Base-by-base conservation (phyloP, 129 eudicot species). In the Calendula officinalis region DNA sequence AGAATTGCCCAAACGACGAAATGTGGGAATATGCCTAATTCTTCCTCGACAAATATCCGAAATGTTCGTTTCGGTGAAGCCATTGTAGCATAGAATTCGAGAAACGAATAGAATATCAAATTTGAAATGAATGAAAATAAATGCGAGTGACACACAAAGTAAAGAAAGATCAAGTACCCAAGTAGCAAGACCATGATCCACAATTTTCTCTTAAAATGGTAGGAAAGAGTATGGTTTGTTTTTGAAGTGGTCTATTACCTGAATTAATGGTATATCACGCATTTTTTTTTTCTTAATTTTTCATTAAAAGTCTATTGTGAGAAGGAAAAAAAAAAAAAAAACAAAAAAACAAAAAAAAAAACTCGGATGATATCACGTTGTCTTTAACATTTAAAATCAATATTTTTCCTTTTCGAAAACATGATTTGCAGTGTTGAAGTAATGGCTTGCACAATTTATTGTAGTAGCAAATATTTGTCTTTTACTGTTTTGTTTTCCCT, bases 1-100 rank as follows among this genome's bases (percentile, higher is more conserved):
- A 91, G 81, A 54, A 82, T 8, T 12, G 82, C 94, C 67, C 83
- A 87, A 11, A 82, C 77, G 12, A 87, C 51, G 55, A 91, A 84
- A 49, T 82, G 78, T 33, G 90, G 83, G 41, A 87, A 37, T 35
- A 45, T 77, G 46, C 97, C 94, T 22, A 87, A 40, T 55, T 84
- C 80, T 58, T 84, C 58, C 52, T 87, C 94, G 10, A 84, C 77
- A 46, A 75, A 80, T 63, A 38, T 70, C 48, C 65, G 78, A 71
- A 87, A 75, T 56, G 86, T 72, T 27, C 74, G 64, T 50, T 73
- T 73, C 0, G 55, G 2, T 33, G 74, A 46, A 27, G 74, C 66
- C 87, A 78, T 84, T 32, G 6, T 27, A 41, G 4, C 7, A 49
- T 5, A 3, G 27, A 48, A 13, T 45, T 51, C 50, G 36, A 52